These are phyloP conservation scores for Monosporascus sp. DNA, from an alignment of 2,329 filamentous ascomycete species.

Conservation along the genomic window DNA sequence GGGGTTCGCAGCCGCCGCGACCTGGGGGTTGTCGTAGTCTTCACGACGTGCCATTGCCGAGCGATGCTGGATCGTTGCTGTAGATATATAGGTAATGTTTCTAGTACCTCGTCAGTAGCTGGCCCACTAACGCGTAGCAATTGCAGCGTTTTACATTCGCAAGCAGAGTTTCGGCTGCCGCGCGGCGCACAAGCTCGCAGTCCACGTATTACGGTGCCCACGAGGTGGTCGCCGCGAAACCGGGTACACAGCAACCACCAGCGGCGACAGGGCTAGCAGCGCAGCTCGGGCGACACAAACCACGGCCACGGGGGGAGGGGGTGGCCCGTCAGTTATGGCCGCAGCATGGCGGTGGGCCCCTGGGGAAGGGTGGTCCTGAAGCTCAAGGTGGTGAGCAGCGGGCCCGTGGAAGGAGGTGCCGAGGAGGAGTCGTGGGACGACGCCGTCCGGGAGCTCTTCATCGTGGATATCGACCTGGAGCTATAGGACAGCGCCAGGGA, in stretches of 20 bases:
- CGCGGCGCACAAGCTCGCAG: slow-evolving; percentile 54
- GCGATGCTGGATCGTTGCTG: too few relatives aligned
- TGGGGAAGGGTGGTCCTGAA: slow-evolving; percentile 74
- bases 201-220: slow-evolving; percentile 79
- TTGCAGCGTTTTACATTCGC: too few relatives aligned
- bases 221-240: slow-evolving; percentile 52
- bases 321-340: slow-evolving; percentile 76
- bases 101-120: too few relatives aligned
- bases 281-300: slow-evolving; percentile 68
- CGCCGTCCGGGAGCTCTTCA: slow-evolving; percentile 44
- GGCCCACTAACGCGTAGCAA: too few relatives aligned
- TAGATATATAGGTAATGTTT: too few relatives aligned
- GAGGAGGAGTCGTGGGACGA: slow-evolving; percentile 20
- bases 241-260: neutral
- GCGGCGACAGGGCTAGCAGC: slow-evolving; percentile 37
- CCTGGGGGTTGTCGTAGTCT: too few relatives aligned
- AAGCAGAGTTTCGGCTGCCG: slow-evolving; percentile 47
- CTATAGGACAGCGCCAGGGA: slow-evolving; percentile 42
- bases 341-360: slow-evolving; percentile 74
- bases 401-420: slow-evolving; percentile 34
- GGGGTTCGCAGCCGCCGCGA: too few relatives aligned
- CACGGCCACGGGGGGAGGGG: slow-evolving; percentile 14
- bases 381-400: slow-evolving; percentile 47
- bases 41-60: too few relatives aligned
- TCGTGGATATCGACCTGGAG: slow-evolving; percentile 44